Conservation (phyloP, 1,284 basidiomycete genomes). For the Taiwanofungus camphoratus region DNA sequence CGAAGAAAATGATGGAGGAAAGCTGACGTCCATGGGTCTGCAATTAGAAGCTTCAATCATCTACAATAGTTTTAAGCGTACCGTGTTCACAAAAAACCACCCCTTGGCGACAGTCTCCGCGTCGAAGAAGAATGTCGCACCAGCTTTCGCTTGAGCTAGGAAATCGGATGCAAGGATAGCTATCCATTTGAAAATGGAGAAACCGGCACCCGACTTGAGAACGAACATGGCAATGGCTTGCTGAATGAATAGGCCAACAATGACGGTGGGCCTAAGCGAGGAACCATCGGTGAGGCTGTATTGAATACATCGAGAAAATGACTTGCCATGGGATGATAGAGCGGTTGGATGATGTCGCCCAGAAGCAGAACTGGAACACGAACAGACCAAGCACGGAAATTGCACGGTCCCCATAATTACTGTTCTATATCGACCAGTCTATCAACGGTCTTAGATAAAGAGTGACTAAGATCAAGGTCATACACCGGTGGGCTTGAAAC, state of each 20-base stretch:
- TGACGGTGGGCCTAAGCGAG: slow-evolving; percentile 65
- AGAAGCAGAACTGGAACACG: slow-evolving; percentile 74
- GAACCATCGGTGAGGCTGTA: background rate
- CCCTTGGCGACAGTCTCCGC: slow-evolving; percentile 51
- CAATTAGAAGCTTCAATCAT: slow-evolving; percentile 7
- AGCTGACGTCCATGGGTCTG: slow-evolving; percentile 37
- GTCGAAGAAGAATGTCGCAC: slow-evolving; percentile 78
- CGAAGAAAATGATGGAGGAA: slow-evolving; percentile 78
- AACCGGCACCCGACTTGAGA: slow-evolving; percentile 75
- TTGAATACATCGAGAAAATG: background rate
- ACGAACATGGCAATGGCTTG: slow-evolving; percentile 84
- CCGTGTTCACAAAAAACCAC: slow-evolving; percentile 80
- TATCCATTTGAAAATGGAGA: slow-evolving; percentile 77
- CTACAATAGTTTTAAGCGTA: slow-evolving; percentile 27
- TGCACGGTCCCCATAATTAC: slow-evolving; percentile 68
- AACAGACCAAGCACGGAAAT: slow-evolving; percentile 78
- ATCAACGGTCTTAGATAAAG: slow-evolving; percentile 17
- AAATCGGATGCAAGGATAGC: slow-evolving; percentile 72
- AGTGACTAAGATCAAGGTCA: slow-evolving; percentile 18
- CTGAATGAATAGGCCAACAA: slow-evolving; percentile 81
- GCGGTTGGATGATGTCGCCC: slow-evolving; percentile 53
- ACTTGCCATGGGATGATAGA: slow-evolving; percentile 60
- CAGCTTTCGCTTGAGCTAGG: slow-evolving; percentile 54
- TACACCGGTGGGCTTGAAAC: slow-evolving; percentile 59
- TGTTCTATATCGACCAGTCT: slow-evolving; percentile 38